Conservation (phyloP, 1,284 basidiomycete species). For the Schizophyllum commune region DNA sequence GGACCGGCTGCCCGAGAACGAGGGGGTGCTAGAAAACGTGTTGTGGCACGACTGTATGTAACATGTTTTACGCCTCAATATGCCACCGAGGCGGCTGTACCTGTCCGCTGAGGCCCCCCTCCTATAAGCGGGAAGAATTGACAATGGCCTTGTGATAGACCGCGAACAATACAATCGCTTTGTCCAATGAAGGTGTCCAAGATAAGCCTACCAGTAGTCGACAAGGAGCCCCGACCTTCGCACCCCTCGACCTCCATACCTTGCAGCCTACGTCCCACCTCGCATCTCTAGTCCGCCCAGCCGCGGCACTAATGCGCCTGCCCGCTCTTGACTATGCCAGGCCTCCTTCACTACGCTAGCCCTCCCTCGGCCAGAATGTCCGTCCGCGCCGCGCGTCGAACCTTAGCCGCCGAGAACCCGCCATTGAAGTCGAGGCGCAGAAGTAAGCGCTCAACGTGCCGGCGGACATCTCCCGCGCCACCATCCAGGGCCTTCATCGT, state of each 20-base stretch:
- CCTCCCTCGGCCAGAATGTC: constrained; percentile 44
- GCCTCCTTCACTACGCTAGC: constrained; percentile 14
- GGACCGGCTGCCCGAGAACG: neutral
- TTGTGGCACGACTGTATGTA: neutral
- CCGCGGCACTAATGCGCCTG: neutral
- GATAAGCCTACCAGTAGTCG: neutral
- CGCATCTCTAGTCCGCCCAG: neutral
- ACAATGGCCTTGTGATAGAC: no score
- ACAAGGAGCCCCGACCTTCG: neutral
- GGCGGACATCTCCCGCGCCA: constrained; percentile 54
- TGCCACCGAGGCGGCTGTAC: neutral
- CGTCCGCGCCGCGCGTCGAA: constrained; percentile 20
- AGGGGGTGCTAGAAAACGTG: neutral
- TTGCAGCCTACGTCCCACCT: neutral
- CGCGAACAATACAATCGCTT: no score
- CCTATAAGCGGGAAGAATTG: no score
- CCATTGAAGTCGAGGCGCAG: constrained; percentile 83
- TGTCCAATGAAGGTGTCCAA: no score
- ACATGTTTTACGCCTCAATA: neutral
- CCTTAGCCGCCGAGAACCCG: constrained; percentile 52
- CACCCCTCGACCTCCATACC: neutral
- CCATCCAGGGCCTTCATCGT: constrained; percentile 37
- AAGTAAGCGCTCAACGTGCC: constrained; percentile 78
- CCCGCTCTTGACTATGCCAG: no score
- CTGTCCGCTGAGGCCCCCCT: no score